phyloP scores from a whole-genome alignment of 257 asterid species.

The Prunella vulgaris region DNA sequence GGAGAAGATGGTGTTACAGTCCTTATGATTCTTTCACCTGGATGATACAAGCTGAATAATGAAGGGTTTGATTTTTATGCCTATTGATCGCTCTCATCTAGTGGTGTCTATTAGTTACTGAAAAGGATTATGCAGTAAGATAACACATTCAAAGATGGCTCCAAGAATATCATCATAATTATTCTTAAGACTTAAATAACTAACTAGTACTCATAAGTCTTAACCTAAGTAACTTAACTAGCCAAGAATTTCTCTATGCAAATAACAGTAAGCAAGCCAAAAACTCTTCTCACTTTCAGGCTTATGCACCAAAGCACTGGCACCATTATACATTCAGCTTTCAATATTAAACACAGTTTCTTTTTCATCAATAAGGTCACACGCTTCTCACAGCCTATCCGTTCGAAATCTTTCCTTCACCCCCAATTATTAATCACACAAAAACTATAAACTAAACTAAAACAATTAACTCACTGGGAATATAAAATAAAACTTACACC shows the following conservation, averaged over 20 bases:
- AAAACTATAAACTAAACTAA: neutral
- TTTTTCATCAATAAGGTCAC: neutral
- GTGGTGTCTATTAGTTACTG: neutral
- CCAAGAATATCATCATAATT: neutral
- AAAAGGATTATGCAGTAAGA: neutral
- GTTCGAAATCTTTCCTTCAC: too few relatives aligned
- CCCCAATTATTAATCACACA: neutral
- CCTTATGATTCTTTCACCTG: neutral
- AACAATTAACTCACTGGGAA: neutral
- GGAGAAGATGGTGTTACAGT: too few relatives aligned
- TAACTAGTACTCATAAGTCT: neutral
- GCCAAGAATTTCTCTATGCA: neutral
- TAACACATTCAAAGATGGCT: neutral
- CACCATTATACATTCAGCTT: neutral
- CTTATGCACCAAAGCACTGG: neutral
- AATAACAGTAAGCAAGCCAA: neutral
- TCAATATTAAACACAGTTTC: neutral
- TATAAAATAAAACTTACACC: slow-evolving; percentile 47
- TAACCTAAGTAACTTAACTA: neutral
- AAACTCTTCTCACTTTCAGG: neutral
- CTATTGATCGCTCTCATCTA: neutral
- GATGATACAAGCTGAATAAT: neutral
- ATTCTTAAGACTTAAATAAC: neutral
- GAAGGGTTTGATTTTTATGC: neutral
- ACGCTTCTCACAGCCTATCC: neutral